Evolutionary conservation across 768 basidiomycete species (phyloP).

Genomic region (Mycena latifolia): DNA sequence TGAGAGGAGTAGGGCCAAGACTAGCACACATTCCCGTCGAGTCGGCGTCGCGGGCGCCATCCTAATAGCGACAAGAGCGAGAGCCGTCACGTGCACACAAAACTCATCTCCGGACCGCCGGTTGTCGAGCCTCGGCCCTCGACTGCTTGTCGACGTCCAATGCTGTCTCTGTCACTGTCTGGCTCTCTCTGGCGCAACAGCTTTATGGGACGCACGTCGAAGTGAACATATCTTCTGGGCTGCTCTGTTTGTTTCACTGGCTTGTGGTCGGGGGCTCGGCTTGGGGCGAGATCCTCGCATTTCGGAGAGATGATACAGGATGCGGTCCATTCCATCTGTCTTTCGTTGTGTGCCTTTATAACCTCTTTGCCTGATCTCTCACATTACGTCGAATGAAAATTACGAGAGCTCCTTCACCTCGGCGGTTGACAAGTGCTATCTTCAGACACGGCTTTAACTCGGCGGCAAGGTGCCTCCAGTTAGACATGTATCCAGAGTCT

Average conservation of each 20-base stretch:
- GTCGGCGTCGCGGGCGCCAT: conserved; percentile 60
- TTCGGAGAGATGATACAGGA: too few species aligned
- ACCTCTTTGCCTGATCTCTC: conserved; percentile 1
- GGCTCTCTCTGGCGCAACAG: neutral
- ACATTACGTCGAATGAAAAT: neutral
- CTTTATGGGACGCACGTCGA: neutral
- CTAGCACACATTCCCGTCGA: conserved; percentile 65
- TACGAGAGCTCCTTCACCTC: neutral
- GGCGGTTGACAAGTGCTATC: conserved; percentile 8
- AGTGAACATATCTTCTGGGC: too few species aligned
- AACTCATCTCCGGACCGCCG: too few species aligned
- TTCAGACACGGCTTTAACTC: conserved; percentile 10
- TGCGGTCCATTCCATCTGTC: conserved; percentile 4
- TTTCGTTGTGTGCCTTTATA: neutral
- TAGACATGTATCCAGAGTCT: too few species aligned
- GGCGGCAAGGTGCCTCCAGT: neutral
- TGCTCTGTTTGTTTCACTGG: too few species aligned
- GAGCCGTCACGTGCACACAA: neutral
- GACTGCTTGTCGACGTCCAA: too few species aligned
- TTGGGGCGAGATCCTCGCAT: too few species aligned
- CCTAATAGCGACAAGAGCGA: neutral
- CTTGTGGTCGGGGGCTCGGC: too few species aligned
- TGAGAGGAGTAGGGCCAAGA: conserved; percentile 60
- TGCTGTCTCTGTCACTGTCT: neutral
- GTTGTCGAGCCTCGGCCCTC: neutral